phyloP scores from a whole-genome alignment of 2,329 filamentous ascomycete genomes.

The Venturia effusa region DNA sequence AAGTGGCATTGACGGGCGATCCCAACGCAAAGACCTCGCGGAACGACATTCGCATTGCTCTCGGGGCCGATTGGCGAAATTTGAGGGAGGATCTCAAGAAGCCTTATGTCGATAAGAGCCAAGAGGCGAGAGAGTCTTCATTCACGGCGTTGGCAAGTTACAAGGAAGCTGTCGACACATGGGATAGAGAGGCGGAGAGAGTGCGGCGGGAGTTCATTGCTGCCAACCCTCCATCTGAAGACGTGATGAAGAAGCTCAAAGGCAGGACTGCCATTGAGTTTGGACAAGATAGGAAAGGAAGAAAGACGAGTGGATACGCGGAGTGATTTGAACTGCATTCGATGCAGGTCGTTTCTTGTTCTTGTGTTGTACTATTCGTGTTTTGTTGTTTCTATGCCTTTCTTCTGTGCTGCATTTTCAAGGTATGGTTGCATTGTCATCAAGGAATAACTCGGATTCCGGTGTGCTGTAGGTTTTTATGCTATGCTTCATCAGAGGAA shows the following conservation, averaged over 20 bases:
- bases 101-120: conserved; percentile 64
- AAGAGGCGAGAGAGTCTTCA: conserved; percentile 48
- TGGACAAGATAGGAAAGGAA: conserved; percentile 20
- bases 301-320: conserved; percentile 8
- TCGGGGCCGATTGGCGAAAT: conserved; percentile 86
- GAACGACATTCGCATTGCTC: conserved; percentile 70
- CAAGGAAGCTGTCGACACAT: conserved; percentile 52
- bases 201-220: conserved; percentile 34
- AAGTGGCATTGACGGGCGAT: conserved; percentile 52
- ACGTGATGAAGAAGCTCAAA: conserved; percentile 15
- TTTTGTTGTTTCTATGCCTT: background rate
- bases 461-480: background rate
- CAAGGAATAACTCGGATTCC: background rate
- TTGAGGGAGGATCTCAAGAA: conserved; percentile 57
- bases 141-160: conserved; percentile 47
- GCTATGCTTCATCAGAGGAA: background rate
- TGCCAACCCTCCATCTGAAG: conserved; percentile 21
- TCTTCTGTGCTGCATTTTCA: background rate
- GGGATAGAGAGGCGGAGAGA: conserved; percentile 55
- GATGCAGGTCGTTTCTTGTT: background rate
- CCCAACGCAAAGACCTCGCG: conserved; percentile 55
- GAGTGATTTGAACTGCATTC: background rate
- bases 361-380: background rate
- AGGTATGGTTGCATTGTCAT: background rate
- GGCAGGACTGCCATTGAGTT: conserved; percentile 28